Conservation (phyloP, 257 asterid genomes). For the Solanum lignicaule region DNA sequence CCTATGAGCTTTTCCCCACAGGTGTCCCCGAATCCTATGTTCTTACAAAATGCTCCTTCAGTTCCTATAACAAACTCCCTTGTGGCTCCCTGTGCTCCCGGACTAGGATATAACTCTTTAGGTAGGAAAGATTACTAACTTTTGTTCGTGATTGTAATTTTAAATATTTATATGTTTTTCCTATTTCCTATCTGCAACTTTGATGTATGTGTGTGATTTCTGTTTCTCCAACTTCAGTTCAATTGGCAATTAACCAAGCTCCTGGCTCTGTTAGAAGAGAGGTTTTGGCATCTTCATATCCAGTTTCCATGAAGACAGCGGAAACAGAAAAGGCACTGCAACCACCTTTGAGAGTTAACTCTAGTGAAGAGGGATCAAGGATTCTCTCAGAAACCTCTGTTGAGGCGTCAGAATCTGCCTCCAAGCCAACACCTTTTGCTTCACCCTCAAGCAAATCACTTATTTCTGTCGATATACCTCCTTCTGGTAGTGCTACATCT, state of each 20-base stretch:
- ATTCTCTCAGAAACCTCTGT: neutral
- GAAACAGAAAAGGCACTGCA: neutral
- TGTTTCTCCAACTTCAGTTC: neutral
- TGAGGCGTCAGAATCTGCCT: constrained; percentile 4
- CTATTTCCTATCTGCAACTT: neutral
- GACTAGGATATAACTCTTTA: constrained; percentile 3
- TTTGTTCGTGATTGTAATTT: neutral
- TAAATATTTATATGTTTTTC: neutral
- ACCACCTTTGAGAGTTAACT: neutral
- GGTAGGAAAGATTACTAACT: constrained; percentile 8
- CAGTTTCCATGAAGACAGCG: neutral
- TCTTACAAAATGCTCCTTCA: constrained; percentile 2
- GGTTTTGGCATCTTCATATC: neutral
- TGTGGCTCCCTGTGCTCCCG: neutral
- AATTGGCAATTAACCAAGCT: neutral
- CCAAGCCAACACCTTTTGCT: neutral
- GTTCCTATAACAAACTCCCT: neutral
- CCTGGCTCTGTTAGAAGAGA: neutral
- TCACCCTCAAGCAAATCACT: neutral
- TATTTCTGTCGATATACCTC: neutral
- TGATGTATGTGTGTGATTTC: neutral
- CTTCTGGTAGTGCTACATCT: neutral
- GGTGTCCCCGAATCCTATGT: neutral
- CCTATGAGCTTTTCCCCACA: constrained; percentile 6
- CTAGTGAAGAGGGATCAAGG: constrained; percentile 1